Base-by-base conservation (phyloP, 2,329 filamentous ascomycete genomes). In the Exutisphaerella laricina region DNA sequence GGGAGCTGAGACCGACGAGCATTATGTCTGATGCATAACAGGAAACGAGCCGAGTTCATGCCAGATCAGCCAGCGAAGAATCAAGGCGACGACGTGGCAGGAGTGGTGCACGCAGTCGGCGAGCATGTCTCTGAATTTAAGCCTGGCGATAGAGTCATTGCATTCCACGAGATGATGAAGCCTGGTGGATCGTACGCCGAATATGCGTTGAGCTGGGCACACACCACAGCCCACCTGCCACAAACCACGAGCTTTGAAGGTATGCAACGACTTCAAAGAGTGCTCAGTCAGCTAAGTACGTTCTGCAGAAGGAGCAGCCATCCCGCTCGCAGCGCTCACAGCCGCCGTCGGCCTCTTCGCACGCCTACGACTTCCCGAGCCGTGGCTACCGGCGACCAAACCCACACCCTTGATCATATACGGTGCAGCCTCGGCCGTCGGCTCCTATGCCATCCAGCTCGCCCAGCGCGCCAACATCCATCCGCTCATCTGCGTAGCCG, bases 401-500 rank as follows among this genome's bases (percentile, higher is more conserved):
- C 45, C 54, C 1, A 61, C 47, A 1, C 59, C 58, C 6, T 45
- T 62, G 1, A 60, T 77, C 5, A 60, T 77, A 30, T 74, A 75
- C 51, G 72, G 71, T 17, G 75, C 70, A 0, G 67, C 74, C 1
- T 71, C 72, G 0, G 70, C 78, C 0, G 78, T 82, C 1, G 79
- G 79, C 5, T 63, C 73, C 4, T 82, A 75, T 53, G 72, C 72
- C 0, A 62, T 82, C 31, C 76, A 83, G 58, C 66, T 82, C 12
- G 77, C 77, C 8, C 55, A 51, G 4, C 63, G 43, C 3, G 61
- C 54, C 45, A 75, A 78, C 56, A 76, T 83, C 47, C 77, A 81
- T 58, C 80, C 79, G 0, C 62, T 83, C 31, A 78, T 84, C 49
- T 72, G 70, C 46, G 67, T 83, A 5, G 78, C 79, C 0, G 79